phyloP scores from a whole-genome alignment of 768 basidiomycete species.

The Leccinum subgranulosum region DNA sequence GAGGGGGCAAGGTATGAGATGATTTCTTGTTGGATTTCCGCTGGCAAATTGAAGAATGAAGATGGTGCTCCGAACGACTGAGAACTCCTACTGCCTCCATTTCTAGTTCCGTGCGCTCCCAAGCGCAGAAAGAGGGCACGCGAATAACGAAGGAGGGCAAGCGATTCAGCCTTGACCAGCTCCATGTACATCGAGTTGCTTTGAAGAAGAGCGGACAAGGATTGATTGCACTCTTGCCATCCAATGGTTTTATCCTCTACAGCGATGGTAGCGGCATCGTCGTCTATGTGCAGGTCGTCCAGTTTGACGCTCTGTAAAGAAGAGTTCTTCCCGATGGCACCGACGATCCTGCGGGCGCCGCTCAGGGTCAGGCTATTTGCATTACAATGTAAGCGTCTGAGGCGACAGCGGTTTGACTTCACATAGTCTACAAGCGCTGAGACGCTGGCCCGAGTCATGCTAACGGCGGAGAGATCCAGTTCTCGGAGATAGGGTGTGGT shows the following conservation, averaged over 20 bases:
- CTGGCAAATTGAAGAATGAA: slow-evolving; percentile 46
- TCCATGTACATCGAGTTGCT: slow-evolving; percentile 44
- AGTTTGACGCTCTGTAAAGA: slow-evolving; percentile 47
- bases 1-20: slow-evolving; percentile 56
- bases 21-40: slow-evolving; percentile 55
- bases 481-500: slow-evolving; percentile 47
- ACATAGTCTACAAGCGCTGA: slow-evolving; percentile 48
- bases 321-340: slow-evolving; percentile 47
- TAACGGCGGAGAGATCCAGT: slow-evolving; percentile 53
- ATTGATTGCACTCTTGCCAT: slow-evolving; percentile 32
- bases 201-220: slow-evolving; percentile 33
- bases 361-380: slow-evolving; percentile 51
- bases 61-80: slow-evolving; percentile 6
- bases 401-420: slow-evolving; percentile 45
- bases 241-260: slow-evolving; percentile 22
- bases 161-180: slow-evolving; percentile 43
- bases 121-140: slow-evolving; percentile 48
- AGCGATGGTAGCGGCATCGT: slow-evolving; percentile 25
- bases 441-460: slow-evolving; percentile 41
- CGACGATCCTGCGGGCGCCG: slow-evolving; percentile 44
- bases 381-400: slow-evolving; percentile 51
- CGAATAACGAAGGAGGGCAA: slow-evolving; percentile 48
- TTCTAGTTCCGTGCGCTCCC: slow-evolving; percentile 1
- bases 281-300: slow-evolving; percentile 40
- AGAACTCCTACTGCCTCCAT: slow-evolving; percentile 4